Conservation (phyloP, 306 rosid genomes). For the Leucaena leucocephala region DNA sequence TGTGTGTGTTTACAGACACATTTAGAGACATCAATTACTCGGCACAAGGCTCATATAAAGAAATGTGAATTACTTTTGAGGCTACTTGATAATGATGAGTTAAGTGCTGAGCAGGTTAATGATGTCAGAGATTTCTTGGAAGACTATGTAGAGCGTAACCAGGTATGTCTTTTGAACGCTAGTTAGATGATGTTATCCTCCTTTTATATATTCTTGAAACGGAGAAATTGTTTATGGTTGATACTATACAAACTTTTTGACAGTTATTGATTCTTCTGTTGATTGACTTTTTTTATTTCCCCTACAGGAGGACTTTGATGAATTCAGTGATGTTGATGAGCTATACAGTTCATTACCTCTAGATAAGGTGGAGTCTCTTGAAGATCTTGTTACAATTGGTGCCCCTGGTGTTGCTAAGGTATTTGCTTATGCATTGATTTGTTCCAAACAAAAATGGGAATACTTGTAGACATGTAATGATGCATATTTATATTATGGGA, state of each 20-base stretch:
- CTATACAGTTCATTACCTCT: slow-evolving; percentile 80
- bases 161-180: slow-evolving; percentile 53
- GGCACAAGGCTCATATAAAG: slow-evolving; percentile 98
- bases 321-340: slow-evolving; percentile 70
- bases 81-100: slow-evolving; percentile 90
- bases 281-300: not conserved
- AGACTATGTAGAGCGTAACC: slow-evolving; percentile 95
- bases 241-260: slow-evolving; percentile 3
- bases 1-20: slow-evolving; percentile 58
- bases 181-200: slow-evolving; percentile 20
- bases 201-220: slow-evolving; percentile 10
- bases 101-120: slow-evolving; percentile 95
- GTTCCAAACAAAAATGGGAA: slow-evolving; percentile 20
- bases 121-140: slow-evolving; percentile 96
- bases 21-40: slow-evolving; percentile 86
- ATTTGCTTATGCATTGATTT: slow-evolving; percentile 6
- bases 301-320: slow-evolving; percentile 60
- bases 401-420: slow-evolving; percentile 92
- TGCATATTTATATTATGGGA: not conserved
- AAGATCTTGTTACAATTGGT: slow-evolving; percentile 76
- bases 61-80: slow-evolving; percentile 91
- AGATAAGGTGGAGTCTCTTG: slow-evolving; percentile 93
- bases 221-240: not conserved
- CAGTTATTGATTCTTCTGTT: slow-evolving; percentile 15
- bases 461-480: slow-evolving; percentile 5